Conservation (phyloP, 192 early-diverging fungal genomes). For the Umbelopsis ramanniana region DNA sequence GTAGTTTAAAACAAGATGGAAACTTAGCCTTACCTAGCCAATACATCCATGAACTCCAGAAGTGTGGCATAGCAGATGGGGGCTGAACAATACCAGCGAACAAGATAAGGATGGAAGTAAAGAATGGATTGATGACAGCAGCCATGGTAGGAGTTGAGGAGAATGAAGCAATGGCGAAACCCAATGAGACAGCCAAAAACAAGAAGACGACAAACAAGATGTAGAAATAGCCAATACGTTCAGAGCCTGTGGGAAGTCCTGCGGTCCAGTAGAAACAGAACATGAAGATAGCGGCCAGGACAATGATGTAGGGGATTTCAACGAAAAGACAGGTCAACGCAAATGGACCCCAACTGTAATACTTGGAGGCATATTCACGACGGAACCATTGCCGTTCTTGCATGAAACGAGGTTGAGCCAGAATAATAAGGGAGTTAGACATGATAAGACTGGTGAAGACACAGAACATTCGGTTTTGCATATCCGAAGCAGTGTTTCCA, state of each 20-base stretch:
- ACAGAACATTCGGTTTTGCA: slow-evolving; percentile 64
- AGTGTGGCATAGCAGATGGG: slow-evolving; percentile 55
- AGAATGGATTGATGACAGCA: slow-evolving; percentile 65
- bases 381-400: slow-evolving; percentile 60
- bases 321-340: slow-evolving; percentile 59
- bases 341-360: slow-evolving; percentile 70
- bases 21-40: slow-evolving; percentile 35
- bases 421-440: slow-evolving; percentile 62
- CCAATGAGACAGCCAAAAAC: slow-evolving; percentile 59
- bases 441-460: slow-evolving; percentile 47
- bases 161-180: slow-evolving; percentile 62
- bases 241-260: slow-evolving; percentile 50
- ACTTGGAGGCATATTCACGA: slow-evolving; percentile 65
- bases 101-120: slow-evolving; percentile 58
- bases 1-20: slow-evolving; percentile 8
- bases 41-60: slow-evolving; percentile 72
- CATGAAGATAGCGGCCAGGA: slow-evolving; percentile 58
- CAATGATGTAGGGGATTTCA: slow-evolving; percentile 66
- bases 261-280: slow-evolving; percentile 65
- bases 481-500: slow-evolving; percentile 51
- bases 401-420: slow-evolving; percentile 68
- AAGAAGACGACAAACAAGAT: slow-evolving; percentile 56
- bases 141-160: slow-evolving; percentile 60
- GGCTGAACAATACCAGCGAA: slow-evolving; percentile 69
- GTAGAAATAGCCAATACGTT: slow-evolving; percentile 66